phyloP scores from a whole-genome alignment of 352 stramenopile species.

The Pythium brassicae region DNA sequence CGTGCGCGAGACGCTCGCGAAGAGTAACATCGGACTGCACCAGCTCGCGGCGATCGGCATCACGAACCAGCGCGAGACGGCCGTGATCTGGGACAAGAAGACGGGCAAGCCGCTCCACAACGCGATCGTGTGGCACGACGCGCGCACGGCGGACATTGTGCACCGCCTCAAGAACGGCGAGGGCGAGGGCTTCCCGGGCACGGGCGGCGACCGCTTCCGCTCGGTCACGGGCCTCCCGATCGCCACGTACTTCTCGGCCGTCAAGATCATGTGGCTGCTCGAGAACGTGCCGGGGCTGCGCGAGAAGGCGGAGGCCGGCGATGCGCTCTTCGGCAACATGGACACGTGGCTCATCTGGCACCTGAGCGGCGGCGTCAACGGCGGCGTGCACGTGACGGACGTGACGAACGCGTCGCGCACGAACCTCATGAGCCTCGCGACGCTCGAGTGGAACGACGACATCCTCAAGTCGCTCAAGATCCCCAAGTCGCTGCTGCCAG shows the following conservation, averaged over 20 bases:
- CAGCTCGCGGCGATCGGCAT: constrained; percentile 94
- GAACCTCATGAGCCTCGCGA: constrained; percentile 92
- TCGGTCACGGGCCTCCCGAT: constrained; percentile 93
- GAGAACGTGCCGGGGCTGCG: constrained; percentile 91
- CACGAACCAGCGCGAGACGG: constrained; percentile 99
- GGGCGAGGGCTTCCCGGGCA: constrained; percentile 43
- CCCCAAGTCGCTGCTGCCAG: constrained; percentile 82
- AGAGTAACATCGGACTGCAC: constrained; percentile 51
- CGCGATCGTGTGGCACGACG: constrained; percentile 99
- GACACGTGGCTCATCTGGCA: constrained; percentile 98
- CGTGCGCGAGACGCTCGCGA: constrained; percentile 71
- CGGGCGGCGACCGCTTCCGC: constrained; percentile 65
- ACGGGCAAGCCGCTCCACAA: constrained; percentile 97
- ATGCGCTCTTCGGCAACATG: constrained; percentile 97
- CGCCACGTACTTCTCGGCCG: constrained; percentile 96
- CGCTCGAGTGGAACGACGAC: constrained; percentile 89
- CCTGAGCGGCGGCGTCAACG: constrained; percentile 80
- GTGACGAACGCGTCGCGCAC: constrained; percentile 98
- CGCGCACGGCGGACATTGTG: constrained; percentile 90
- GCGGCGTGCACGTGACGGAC: constrained; percentile 94
- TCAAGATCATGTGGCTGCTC: constrained; percentile 97
- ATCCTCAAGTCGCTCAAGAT: constrained; percentile 87
- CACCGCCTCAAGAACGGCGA: constrained; percentile 68
- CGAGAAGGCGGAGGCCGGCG: constrained; percentile 75
- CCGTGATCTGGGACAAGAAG: constrained; percentile 94